Base-by-base conservation (phyloP, 305 asterid species). In the Fraxinus ornus region DNA sequence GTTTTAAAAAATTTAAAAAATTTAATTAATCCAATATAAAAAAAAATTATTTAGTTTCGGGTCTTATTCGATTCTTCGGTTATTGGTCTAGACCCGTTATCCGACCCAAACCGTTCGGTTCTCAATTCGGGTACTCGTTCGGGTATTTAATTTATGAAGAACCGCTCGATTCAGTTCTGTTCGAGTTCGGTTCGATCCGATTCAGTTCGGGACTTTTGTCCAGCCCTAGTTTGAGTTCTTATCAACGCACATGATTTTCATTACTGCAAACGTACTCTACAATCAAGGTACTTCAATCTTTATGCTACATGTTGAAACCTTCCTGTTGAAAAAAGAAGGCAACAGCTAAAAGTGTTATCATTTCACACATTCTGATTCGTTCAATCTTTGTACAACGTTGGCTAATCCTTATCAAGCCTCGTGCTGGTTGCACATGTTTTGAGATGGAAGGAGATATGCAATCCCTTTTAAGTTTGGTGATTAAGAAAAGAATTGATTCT, bases 401-500 rank as follows among this genome's bases (percentile, higher is more conserved):
- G 57, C 57, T 13, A 47, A 47, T 47, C 57, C 19, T 55, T n/a
- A 55, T 55, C 66, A 55, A 55, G 70, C 70, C 10, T 60, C 4
- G 32, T 64, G 72, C 35, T 64, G 72, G 15, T 21, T 64, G 72
- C 33, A 55, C 64, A 55, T 55, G 66, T 64, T 8, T 26, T 64
- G 33, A 62, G 32, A 62, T 62, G 72, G 13, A 62, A 62, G 33
- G 64, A 49, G 83, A 13, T 35, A 37, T 22, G 32, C 79, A 74
- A 74, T 74, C 62, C 8, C 32, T 74, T 52, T 55, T 33, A 52
- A 71, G 60, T 73, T 80, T 73, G 83, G 83, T 80, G 62, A 26
- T 80, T 33, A 81, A 75, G 84, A 75, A 36, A 55, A 75, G 47
- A 74, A 52, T 52, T 37, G 33, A 72, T 52, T 80, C 83, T 49